phyloP scores from a whole-genome alignment of 306 rosid genomes.

The Medicago ruthenica region DNA sequence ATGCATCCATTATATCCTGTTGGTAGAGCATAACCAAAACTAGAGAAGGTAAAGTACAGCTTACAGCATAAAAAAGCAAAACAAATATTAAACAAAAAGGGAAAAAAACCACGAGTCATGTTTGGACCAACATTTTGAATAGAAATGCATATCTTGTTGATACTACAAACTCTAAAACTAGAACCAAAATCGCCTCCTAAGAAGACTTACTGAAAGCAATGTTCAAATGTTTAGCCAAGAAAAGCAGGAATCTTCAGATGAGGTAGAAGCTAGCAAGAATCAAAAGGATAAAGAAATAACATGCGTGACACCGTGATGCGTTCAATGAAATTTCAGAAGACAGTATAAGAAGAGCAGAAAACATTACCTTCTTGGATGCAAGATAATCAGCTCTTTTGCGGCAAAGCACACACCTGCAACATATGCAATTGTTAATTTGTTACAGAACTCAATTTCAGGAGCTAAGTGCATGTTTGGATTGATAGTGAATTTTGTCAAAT shows the following conservation, averaged over 20 bases:
- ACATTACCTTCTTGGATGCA: constrained; percentile 83
- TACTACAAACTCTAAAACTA: not conserved
- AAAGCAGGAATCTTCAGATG: no score
- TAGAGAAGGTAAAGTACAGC: constrained; percentile 14
- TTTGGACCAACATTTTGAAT: not conserved
- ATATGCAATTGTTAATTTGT: constrained; percentile 17
- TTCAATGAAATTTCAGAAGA: not conserved
- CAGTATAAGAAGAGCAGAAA: constrained; percentile 8
- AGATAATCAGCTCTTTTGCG: constrained; percentile 97
- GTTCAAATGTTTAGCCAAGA: no score
- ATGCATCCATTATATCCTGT: constrained; percentile 84
- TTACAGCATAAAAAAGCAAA: constrained; percentile 17
- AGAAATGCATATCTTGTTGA: constrained; percentile 6
- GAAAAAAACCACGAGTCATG: no score
- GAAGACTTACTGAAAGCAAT: no score
- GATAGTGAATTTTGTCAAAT: no score
- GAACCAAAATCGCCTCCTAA: constrained; percentile 6
- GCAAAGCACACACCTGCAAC: constrained; percentile 83
- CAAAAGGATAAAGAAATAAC: constrained; percentile 18
- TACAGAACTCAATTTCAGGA: constrained; percentile 30
- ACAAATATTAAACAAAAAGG: no score
- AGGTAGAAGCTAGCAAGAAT: not conserved
- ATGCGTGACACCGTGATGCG: not conserved
- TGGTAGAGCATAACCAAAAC: constrained; percentile 30
- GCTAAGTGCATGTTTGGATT: not conserved